These are phyloP conservation scores for Porphyrellus sp. DNA, from an alignment of 1,284 basidiomycete genomes.

Conservation along the genomic window DNA sequence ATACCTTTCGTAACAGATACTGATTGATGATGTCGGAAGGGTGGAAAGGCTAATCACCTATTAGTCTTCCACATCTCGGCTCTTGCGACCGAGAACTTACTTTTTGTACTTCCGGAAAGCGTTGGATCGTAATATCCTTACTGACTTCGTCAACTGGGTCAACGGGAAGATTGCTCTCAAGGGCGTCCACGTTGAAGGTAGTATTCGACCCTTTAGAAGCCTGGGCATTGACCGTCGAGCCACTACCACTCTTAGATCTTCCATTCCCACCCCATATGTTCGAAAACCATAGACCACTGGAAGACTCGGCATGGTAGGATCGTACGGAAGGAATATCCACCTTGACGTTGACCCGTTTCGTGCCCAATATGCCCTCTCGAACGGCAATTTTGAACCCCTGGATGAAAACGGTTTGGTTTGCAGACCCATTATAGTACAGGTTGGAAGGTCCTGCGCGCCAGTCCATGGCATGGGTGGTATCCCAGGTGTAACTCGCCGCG, in stretches of 20 bases:
- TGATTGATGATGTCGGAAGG: constrained; percentile 21
- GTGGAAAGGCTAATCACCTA: constrained; percentile 7
- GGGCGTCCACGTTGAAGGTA: background rate
- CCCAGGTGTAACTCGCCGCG: constrained; percentile 14
- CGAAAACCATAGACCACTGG: background rate
- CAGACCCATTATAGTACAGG: constrained; percentile 8
- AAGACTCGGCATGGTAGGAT: background rate
- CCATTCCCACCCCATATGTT: background rate
- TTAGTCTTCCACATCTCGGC: background rate
- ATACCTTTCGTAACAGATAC: constrained; percentile 10
- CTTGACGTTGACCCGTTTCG: constrained; percentile 7
- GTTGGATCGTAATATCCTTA: background rate
- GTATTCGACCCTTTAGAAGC: background rate
- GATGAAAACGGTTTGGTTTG: constrained; percentile 25
- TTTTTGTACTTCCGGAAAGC: constrained; percentile 12
- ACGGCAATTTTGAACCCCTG: constrained; percentile 20
- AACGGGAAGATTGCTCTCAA: background rate
- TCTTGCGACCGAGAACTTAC: background rate
- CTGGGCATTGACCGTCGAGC: background rate
- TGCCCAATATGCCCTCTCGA: constrained; percentile 6
- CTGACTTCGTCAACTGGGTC: background rate
- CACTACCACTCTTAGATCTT: background rate
- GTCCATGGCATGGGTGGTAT: constrained; percentile 16
- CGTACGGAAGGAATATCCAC: constrained; percentile 4
- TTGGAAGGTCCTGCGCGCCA: constrained; percentile 18